These are phyloP conservation scores for Ambrosia trifida DNA, from an alignment of 129 eudicot genomes.

Conservation along the genomic window DNA sequence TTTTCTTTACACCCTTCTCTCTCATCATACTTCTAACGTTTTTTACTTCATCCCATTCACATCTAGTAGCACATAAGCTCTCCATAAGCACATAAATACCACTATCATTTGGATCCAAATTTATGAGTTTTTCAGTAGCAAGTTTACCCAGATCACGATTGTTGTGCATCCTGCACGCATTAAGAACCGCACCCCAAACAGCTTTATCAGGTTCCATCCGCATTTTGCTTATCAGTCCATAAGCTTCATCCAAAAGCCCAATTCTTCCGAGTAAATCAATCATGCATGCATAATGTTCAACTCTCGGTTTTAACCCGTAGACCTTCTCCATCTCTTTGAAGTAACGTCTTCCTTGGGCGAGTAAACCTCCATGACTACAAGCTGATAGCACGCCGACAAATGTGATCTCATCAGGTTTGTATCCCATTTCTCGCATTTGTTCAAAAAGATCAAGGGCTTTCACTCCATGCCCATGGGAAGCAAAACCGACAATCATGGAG, in stretches of 20 bases:
- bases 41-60: constrained; percentile 37
- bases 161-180: constrained; percentile 62
- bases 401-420: constrained; percentile 58
- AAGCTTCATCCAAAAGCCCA: constrained; percentile 60
- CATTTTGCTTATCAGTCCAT: constrained; percentile 46
- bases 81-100: constrained; percentile 41
- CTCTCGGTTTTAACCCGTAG: constrained; percentile 53
- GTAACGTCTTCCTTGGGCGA: constrained; percentile 53
- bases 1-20: constrained; percentile 35
- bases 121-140: constrained; percentile 26
- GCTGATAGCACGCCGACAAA: constrained; percentile 57
- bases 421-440: constrained; percentile 47
- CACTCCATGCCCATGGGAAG: constrained; percentile 55
- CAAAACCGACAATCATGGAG: constrained; percentile 62
- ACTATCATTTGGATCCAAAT: constrained; percentile 37
- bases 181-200: constrained; percentile 68
- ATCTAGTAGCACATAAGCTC: constrained; percentile 31
- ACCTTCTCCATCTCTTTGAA: constrained; percentile 50
- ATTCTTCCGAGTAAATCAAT: constrained; percentile 68
- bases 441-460: constrained; percentile 43
- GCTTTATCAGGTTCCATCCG: constrained; percentile 64
- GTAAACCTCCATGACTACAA: constrained; percentile 60
- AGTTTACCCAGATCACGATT: constrained; percentile 46
- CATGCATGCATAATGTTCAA: constrained; percentile 71
- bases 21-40: constrained; percentile 39